Percentiles rank a stretch among this genome's conserved stretches.
These are phyloP conservation scores for Podaxis carcinomalis DNA, from an alignment of 768 basidiomycete genomes.

Conservation along the genomic window DNA sequence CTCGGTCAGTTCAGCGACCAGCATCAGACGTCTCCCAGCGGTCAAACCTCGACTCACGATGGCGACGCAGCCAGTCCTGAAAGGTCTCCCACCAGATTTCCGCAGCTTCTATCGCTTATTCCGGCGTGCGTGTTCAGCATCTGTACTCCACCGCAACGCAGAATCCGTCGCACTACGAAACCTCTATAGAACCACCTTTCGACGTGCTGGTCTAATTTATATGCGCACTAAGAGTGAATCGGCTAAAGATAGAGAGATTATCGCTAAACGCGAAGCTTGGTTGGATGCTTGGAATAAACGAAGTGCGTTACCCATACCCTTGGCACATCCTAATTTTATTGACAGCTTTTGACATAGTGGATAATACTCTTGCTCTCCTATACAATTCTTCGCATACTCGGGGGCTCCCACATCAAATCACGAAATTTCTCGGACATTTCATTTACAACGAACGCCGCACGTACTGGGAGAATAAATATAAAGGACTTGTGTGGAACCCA, in stretches of 20 bases:
- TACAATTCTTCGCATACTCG: conserved; percentile 58
- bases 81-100: conserved; percentile 11
- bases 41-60: not conserved
- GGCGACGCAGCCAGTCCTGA: not conserved
- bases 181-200: conserved; percentile 13
- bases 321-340: not conserved
- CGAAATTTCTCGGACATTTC: conserved; percentile 48
- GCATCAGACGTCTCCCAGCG: not conserved
- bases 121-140: conserved; percentile 13
- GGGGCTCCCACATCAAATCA: conserved; percentile 56
- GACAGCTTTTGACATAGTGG: conserved; percentile 40
- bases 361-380: conserved; percentile 59
- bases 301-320: conserved; percentile 32
- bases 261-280: conserved; percentile 27
- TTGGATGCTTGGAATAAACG: conserved; percentile 51
- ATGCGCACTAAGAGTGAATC: not conserved
- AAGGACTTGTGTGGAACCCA: conserved; percentile 12
- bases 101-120: conserved; percentile 15
- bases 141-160: conserved; percentile 14
- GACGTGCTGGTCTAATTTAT: conserved; percentile 10
- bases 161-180: conserved; percentile 10
- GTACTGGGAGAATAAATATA: conserved; percentile 7
- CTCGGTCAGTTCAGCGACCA: not conserved
- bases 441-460: conserved; percentile 27
- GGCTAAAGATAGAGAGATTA: not conserved